Percentiles rank a stretch among this genome's conserved stretches.
phyloP scores from a whole-genome alignment of 129 eudicot genomes.

The Tanacetum coccineum region DNA sequence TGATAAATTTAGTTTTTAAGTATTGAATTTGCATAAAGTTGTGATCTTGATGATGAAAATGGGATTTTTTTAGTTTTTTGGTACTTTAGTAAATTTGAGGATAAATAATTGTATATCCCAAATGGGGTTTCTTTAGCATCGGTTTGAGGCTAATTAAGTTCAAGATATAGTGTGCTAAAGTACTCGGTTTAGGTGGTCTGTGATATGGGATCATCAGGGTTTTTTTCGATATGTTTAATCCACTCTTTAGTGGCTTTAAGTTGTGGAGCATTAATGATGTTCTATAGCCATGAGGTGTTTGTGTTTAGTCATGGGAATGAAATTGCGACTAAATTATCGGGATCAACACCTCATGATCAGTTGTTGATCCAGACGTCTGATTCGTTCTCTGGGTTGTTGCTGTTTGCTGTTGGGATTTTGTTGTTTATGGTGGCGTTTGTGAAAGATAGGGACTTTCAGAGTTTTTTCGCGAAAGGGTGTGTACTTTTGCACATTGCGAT shows the following conservation, averaged over 20 bases:
- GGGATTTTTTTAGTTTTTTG: conserved; percentile 6
- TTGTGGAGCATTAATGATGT: conserved; percentile 84
- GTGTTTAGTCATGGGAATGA: conserved; percentile 83
- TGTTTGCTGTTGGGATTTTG: conserved; percentile 71
- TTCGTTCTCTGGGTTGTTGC: conserved; percentile 90
- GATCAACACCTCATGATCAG: conserved; percentile 92
- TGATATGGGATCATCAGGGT: conserved; percentile 73
- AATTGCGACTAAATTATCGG: conserved; percentile 61
- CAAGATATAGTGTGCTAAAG: conserved; percentile 17
- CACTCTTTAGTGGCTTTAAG: conserved; percentile 68
- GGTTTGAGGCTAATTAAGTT: not conserved
- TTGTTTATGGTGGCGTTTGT: conserved; percentile 96
- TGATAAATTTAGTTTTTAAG: not conserved
- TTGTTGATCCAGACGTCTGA: conserved; percentile 74
- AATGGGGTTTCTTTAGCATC: conserved; percentile 33
- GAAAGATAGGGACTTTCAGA: conserved; percentile 75
- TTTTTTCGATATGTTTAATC: conserved; percentile 62
- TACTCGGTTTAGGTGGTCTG: conserved; percentile 19
- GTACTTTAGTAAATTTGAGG: conserved; percentile 19
- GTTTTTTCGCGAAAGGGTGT: conserved; percentile 89
- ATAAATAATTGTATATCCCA: not conserved
- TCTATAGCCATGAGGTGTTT: conserved; percentile 68
- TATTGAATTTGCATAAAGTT: conserved; percentile 16
- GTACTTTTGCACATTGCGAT: conserved; percentile 74
- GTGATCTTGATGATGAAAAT: conserved; percentile 14